phyloP scores from a whole-genome alignment of 768 basidiomycete species.

The Rhodosporidiobolus sp. region DNA sequence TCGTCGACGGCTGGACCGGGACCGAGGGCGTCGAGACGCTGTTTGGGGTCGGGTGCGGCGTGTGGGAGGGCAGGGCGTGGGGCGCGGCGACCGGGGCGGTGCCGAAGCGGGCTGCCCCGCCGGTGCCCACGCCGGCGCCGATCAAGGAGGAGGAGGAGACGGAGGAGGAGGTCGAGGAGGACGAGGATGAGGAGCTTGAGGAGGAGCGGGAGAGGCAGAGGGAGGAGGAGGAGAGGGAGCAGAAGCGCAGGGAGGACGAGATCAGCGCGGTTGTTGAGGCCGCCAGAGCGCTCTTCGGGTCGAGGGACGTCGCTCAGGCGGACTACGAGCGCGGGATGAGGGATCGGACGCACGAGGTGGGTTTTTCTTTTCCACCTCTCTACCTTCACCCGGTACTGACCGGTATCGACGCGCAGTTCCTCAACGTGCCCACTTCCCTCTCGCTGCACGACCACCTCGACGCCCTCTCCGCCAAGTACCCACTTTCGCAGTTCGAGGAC shows the following conservation, averaged over 20 bases:
- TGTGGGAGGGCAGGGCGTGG: constrained; percentile 42
- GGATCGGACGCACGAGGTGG: constrained; percentile 64
- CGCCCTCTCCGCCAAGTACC: constrained; percentile 28
- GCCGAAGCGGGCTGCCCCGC: background rate
- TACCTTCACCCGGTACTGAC: background rate
- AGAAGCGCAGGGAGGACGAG: constrained; percentile 49
- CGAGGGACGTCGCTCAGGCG: constrained; percentile 55
- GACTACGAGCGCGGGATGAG: constrained; percentile 75
- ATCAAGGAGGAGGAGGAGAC: background rate
- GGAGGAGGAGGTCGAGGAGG: constrained; percentile 7
- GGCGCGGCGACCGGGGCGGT: constrained; percentile 9
- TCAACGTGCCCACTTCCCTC: constrained; percentile 27
- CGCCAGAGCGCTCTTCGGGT: constrained; percentile 27
- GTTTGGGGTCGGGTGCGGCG: constrained; percentile 61
- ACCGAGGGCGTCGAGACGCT: constrained; percentile 66
- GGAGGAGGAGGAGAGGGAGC: constrained; percentile 52
- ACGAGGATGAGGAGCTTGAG: constrained; percentile 29
- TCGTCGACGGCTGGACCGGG: constrained; percentile 76
- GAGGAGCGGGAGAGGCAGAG: constrained; percentile 40
- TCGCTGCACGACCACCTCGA: constrained; percentile 29
- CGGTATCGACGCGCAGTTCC: constrained; percentile 13
- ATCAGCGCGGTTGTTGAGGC: constrained; percentile 22
- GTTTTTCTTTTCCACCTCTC: background rate
- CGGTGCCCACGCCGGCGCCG: background rate
- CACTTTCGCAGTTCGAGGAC: constrained; percentile 33